phyloP scores from a whole-genome alignment of 352 stramenopile genomes.

The Phytopythium cucurbitacearum region DNA sequence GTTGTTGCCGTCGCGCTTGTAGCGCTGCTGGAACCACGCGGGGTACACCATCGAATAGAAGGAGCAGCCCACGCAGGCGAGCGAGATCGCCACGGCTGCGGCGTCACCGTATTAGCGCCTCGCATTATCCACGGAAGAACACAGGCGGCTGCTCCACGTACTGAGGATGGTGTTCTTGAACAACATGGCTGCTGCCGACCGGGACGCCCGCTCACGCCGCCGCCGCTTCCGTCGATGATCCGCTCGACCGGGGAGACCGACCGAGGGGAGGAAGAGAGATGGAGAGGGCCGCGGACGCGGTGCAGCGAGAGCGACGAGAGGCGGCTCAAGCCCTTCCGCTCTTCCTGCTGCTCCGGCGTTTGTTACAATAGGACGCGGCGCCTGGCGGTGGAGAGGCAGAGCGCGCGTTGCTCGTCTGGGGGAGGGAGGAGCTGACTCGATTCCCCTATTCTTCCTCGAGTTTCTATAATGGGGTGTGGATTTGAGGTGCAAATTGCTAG shows the following conservation, averaged over 20 bases:
- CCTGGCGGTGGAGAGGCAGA: too few species aligned
- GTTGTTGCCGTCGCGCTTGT: constrained; percentile 61
- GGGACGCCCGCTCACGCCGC: background rate
- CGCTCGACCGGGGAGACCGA: background rate
- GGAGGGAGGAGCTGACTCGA: too few species aligned
- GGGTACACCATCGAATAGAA: constrained; percentile 82
- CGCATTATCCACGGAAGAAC: too few species aligned
- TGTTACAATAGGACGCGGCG: too few species aligned
- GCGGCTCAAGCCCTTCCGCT: too few species aligned
- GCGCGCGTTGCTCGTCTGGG: too few species aligned
- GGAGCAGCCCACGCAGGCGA: constrained; percentile 64
- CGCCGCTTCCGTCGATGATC: background rate
- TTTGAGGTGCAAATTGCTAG: too few species aligned
- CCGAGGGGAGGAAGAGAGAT: background rate
- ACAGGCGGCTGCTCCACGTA: constrained; percentile 18
- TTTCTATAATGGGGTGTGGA: too few species aligned
- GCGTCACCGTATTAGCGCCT: background rate
- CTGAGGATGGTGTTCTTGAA: constrained; percentile 79
- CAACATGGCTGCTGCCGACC: constrained; percentile 16
- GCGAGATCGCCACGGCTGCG: constrained; percentile 72
- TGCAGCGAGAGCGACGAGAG: too few species aligned
- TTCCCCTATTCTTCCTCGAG: too few species aligned
- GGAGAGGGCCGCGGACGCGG: too few species aligned
- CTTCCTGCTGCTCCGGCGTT: too few species aligned
- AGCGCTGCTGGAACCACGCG: constrained; percentile 85